Base-by-base conservation (phyloP, 139 green algal genomes). In the Chlamydomonas incerta region DNA sequence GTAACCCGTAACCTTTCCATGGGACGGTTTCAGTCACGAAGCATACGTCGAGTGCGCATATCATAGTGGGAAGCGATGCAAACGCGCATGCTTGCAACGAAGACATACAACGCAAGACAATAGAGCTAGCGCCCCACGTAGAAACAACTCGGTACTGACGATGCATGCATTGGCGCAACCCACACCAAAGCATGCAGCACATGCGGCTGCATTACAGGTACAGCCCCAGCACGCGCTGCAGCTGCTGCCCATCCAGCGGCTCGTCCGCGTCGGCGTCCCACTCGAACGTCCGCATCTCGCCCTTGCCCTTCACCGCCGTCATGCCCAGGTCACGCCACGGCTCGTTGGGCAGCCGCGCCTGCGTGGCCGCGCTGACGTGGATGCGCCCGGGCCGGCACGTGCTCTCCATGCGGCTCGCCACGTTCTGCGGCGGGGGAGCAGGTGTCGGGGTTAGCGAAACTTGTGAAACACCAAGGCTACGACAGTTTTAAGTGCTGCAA, bases 371-470 rank as follows among this genome's bases (percentile, higher is more conserved):
- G 23, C 50, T 82, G 11, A 89, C 72, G 69, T 93, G 92, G 66
- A 94, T 93, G 52, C 52, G 67, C 37, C 89, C 89, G 13, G 88
- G 88, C 29, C 74, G 67, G 63, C 89, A 85, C 47, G 80, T 93
- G 68, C 52, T 80, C 87, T 95, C 92, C 92, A 95, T 95, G 52
- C 92, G 73, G 35, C 68, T 87, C 20, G 90, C 90, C 17, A 87
- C 90, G 84, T 95, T 95, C 71, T 77, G 71, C 1, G 29, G 46
- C 3, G 31, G 67, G 8, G 55, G 55, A 24, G 55, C 20, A 62
- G 11, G 55, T 50, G 41, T 13, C 41, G 8, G 6, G 41, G 6
- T 13, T 8, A 50, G 41, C 41, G 41, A 50, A 8, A 5, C 41
- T 50, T 50, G 41, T 50, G 5, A 50, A 8, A 50, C 41, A 5